Conservation (phyloP, 176 grass and related monocot genomes). For the Oryza meridionalis region DNA sequence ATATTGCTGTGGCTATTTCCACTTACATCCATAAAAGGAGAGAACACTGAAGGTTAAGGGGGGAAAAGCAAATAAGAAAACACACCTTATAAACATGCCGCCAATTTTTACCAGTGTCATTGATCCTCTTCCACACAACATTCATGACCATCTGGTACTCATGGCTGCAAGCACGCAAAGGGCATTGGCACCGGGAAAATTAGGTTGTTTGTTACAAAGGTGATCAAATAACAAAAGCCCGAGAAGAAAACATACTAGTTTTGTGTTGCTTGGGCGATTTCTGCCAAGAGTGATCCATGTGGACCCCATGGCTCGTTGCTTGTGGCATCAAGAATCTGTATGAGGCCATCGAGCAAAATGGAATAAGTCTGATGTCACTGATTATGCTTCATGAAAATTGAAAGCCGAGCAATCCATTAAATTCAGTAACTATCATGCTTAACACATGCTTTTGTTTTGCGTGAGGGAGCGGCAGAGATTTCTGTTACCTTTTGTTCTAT, state of each 20-base stretch:
- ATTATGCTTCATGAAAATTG: neutral
- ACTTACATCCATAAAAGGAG: neutral
- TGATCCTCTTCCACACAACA: conserved; percentile 98
- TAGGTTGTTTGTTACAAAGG: neutral
- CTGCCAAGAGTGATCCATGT: conserved; percentile 88
- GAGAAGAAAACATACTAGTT: conserved; percentile 63
- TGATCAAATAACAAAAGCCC: neutral
- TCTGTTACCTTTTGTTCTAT: conserved; percentile 84
- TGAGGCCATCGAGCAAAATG: neutral
- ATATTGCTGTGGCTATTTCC: neutral
- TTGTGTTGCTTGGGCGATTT: conserved; percentile 77
- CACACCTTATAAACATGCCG: conserved; percentile 98
- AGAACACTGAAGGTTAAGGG: neutral
- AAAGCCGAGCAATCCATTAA: neutral
- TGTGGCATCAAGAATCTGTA: conserved; percentile 93
- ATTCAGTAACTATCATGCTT: neutral
- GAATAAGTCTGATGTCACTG: neutral
- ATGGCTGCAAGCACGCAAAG: conserved; percentile 58
- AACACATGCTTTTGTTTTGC: neutral
- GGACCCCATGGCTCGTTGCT: conserved; percentile 99
- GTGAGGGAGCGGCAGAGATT: conserved; percentile 21
- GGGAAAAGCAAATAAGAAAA: neutral
- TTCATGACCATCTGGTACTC: conserved; percentile 98
- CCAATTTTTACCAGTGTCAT: conserved; percentile 97
- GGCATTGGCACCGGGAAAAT: conserved; percentile 19